Evolutionary conservation across 2,329 filamentous ascomycete species (phyloP).

Genomic region (Dendryphion nanum): DNA sequence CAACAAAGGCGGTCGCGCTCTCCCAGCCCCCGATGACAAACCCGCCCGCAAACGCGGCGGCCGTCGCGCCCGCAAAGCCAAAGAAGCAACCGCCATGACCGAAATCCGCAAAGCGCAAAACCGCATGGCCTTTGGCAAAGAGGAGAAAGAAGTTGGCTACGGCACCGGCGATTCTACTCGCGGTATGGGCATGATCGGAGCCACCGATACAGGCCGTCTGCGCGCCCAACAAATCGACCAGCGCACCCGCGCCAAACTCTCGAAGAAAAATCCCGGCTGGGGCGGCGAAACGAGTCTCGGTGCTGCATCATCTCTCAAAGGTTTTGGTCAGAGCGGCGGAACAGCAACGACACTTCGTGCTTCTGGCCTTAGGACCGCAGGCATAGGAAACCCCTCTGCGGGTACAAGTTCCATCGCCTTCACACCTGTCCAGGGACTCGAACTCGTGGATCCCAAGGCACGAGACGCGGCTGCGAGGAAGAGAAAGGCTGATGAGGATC

Average conservation of each 20-base stretch:
- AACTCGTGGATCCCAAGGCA: constrained; percentile 91
- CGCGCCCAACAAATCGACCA: constrained; percentile 87
- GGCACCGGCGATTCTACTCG: constrained; percentile 80
- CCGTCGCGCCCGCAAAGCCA: constrained; percentile 84
- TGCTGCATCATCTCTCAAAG: constrained; percentile 67
- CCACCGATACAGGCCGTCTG: constrained; percentile 82
- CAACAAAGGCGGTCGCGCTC: constrained; percentile 81
- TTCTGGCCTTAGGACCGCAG: constrained; percentile 75
- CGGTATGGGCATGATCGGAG: constrained; percentile 93
- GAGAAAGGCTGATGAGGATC: constrained; percentile 88
- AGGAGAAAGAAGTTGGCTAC: constrained; percentile 91
- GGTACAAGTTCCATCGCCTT: constrained; percentile 89
- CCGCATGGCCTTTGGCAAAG: constrained; percentile 90
- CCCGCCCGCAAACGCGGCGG: constrained; percentile 90
- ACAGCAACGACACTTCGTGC: constrained; percentile 70
- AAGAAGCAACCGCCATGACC: constrained; percentile 96
- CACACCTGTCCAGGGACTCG: constrained; percentile 89
- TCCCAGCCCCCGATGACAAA: constrained; percentile 94
- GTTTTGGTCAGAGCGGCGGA: constrained; percentile 66
- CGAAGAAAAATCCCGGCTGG: constrained; percentile 96
- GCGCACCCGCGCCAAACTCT: constrained; percentile 87
- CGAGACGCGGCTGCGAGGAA: constrained; percentile 86
- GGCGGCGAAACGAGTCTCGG: constrained; percentile 62
- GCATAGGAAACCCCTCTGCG: constrained; percentile 64
- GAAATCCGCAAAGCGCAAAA: constrained; percentile 96